Conservation (phyloP, 139 green algal genomes). For the Closterium sp. region DNA sequence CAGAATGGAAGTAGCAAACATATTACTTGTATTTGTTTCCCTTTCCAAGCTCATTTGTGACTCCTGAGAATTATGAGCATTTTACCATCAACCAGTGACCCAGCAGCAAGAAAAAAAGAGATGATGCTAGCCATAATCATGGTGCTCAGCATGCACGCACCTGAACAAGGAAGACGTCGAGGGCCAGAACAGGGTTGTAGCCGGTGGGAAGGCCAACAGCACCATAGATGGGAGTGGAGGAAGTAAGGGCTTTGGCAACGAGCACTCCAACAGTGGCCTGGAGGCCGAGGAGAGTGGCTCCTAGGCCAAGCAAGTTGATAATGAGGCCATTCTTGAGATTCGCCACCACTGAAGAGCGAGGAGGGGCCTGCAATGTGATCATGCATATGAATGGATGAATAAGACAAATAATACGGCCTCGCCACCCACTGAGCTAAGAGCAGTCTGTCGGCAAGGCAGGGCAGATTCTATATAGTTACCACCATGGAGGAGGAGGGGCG, state of each 20-base stretch:
- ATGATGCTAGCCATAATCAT: no score
- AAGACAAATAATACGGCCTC: not conserved
- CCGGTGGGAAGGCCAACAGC: constrained; percentile 50
- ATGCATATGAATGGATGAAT: not conserved
- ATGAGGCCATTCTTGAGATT: constrained; percentile 68
- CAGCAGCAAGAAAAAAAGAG: no score
- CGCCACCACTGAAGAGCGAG: constrained; percentile 54
- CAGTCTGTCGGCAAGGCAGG: not conserved
- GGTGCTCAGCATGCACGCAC: constrained; percentile 43
- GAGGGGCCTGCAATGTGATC: constrained; percentile 33
- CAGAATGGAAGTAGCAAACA: not conserved
- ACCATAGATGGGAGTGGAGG: constrained; percentile 73
- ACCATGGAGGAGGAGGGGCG: not conserved
- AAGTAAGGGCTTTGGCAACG: constrained; percentile 95
- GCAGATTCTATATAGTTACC: not conserved
- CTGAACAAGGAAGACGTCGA: constrained; percentile 99
- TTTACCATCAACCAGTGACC: no score
- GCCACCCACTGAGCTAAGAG: not conserved
- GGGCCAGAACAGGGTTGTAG: constrained; percentile 93
- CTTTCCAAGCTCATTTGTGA: no score
- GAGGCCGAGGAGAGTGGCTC: constrained; percentile 75
- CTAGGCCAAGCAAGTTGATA: constrained; percentile 83
- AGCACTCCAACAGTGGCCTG: constrained; percentile 89
- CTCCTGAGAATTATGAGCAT: no score
- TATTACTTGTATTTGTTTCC: no score